phyloP scores from a whole-genome alignment of 108 stramenopile species.

The Discostella stelligeroides region DNA sequence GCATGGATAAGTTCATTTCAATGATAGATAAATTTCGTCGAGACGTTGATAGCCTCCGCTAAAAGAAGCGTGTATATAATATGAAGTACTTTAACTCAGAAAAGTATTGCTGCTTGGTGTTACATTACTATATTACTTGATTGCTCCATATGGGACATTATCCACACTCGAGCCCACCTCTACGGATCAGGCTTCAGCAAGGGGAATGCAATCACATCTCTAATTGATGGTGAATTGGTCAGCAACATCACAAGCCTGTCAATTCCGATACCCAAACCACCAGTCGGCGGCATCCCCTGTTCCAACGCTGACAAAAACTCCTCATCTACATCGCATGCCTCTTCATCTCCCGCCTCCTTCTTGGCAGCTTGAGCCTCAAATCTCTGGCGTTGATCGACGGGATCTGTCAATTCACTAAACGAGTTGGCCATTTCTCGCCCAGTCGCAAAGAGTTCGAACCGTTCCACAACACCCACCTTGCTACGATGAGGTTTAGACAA shows the following conservation, averaged over 20 bases:
- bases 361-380: conserved; percentile 96
- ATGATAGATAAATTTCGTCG: not conserved
- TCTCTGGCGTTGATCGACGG: conserved; percentile 93
- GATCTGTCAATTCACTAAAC: conserved; percentile 97
- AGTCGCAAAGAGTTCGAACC: conserved; percentile 97
- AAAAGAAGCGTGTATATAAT: not conserved
- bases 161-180: too few relatives aligned
- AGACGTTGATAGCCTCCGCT: not conserved
- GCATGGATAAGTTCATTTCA: not conserved
- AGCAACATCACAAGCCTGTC: conserved; percentile 98
- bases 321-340: conserved; percentile 98
- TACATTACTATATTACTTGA: too few relatives aligned
- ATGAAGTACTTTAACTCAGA: not conserved
- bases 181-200: conserved; percentile 69
- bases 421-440: conserved; percentile 97
- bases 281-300: conserved; percentile 99
- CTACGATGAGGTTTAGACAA: conserved; percentile 95
- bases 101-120: too few relatives aligned
- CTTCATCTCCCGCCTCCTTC: conserved; percentile 95
- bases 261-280: conserved; percentile 98
- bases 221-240: conserved; percentile 94
- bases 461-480: conserved; percentile 92
- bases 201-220: conserved; percentile 99
- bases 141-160: too few relatives aligned
- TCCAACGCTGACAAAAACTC: conserved; percentile 96